Conservation (phyloP, 2,329 filamentous ascomycete genomes). For the Cladosporium oxysporum region DNA sequence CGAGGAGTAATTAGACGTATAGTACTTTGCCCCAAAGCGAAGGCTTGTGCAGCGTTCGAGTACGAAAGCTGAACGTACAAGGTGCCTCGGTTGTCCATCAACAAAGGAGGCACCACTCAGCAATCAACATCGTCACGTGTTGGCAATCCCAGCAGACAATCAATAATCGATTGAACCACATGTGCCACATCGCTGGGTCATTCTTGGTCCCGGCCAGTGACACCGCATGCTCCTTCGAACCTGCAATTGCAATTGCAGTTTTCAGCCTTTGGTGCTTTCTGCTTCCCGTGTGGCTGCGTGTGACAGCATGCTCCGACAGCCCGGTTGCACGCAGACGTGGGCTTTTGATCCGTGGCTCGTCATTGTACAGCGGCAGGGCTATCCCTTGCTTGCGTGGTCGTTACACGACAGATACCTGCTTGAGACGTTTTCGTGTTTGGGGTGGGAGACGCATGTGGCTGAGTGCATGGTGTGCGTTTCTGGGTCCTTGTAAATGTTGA, state of each 20-base stretch:
- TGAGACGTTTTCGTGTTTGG: background rate
- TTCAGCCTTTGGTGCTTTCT: slow-evolving; percentile 1
- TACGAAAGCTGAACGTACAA: background rate
- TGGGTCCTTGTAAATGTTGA: background rate
- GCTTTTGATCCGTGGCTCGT: background rate
- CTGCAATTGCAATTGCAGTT: slow-evolving; percentile 12
- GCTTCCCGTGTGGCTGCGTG: background rate
- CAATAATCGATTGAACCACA: background rate
- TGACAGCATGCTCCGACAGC: slow-evolving; percentile 11
- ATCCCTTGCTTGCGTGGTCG: background rate
- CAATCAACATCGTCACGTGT: background rate
- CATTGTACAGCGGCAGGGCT: slow-evolving; percentile 7
- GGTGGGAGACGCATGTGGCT: background rate
- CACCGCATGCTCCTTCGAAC: slow-evolving; percentile 1
- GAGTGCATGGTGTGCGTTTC: background rate
- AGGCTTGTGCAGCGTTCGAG: background rate
- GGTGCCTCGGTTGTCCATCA: background rate
- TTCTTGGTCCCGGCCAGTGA: background rate
- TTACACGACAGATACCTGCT: slow-evolving; percentile 4
- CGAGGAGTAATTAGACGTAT: background rate
- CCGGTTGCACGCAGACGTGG: slow-evolving; percentile 2
- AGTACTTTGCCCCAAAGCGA: background rate
- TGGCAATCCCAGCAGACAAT: background rate
- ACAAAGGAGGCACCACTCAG: background rate
- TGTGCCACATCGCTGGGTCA: background rate